Conservation (phyloP, 2,329 filamentous ascomycete genomes). For the Venturia oleaginea region DNA sequence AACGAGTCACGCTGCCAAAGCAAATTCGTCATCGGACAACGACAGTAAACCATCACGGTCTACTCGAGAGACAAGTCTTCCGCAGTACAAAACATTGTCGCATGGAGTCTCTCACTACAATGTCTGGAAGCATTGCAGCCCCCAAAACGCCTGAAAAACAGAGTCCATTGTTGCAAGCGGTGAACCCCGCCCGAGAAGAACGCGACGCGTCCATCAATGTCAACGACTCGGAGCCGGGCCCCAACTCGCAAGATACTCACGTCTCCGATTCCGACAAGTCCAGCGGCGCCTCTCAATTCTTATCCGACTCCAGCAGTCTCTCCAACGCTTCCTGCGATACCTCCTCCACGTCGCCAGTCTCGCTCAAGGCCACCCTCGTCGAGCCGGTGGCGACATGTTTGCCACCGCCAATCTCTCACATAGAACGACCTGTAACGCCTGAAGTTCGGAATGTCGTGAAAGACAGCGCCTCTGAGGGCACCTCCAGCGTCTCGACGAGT, state of each 20-base stretch:
- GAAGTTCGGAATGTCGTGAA: background rate
- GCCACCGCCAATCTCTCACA: background rate
- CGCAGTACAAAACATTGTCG: background rate
- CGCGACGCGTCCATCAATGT: slow-evolving; percentile 2
- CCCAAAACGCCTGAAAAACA: background rate
- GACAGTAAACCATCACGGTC: background rate
- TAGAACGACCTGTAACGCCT: background rate
- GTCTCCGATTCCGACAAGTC: background rate
- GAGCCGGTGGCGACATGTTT: background rate
- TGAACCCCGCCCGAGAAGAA: slow-evolving; percentile 3
- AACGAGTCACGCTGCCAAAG: slow-evolving; percentile 5
- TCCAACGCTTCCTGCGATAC: slow-evolving; percentile 4
- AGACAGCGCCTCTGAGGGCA: background rate
- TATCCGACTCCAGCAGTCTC: slow-evolving; percentile 7
- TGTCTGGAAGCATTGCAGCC: background rate
- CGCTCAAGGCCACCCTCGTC: background rate
- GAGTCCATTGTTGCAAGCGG: background rate
- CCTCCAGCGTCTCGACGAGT: slow-evolving; percentile 20
- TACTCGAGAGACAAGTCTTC: background rate
- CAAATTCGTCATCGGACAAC: slow-evolving; percentile 6
- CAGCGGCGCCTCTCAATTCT: background rate
- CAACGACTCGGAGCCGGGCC: background rate
- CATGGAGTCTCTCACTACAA: background rate
- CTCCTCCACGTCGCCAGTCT: background rate
- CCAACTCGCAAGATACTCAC: slow-evolving; percentile 4